Evolutionary conservation across 352 stramenopile species (phyloP), one percentile per base, ranked within the genome.

Genomic region (Phytophthora litchii): DNA sequence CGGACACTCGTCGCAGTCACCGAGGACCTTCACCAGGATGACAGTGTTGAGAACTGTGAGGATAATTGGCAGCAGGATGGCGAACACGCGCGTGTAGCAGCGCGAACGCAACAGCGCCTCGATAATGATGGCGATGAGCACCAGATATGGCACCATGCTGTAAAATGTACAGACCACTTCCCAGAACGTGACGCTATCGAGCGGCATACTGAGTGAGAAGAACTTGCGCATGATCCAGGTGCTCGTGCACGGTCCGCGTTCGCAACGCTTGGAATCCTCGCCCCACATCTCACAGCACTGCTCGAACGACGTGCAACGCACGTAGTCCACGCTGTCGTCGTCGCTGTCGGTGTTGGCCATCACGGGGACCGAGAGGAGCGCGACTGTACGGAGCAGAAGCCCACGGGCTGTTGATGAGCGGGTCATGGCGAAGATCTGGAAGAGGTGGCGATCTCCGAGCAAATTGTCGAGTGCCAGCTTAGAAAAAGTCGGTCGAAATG

Each of bases 131-230:
- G 50, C 19, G 55, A 83, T 76, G 31, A 71, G 62, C 48, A 57
- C 66, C 29, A 78, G 52, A 64, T 80, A 80, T 48, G 73, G 70
- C 53, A 83, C 58, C 60, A 78, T 83, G 32, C 73, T 71, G 67
- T 80, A 80, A 49, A 79, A 20, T 5, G 58, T 71, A 44, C 51
- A 72, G 27, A 83, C 47, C 23, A 78, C 60, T 31, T 83, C 73
- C 69, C 70, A 78, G 49, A 80, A 74, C 41, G 52, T 62, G 47
- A 83, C 44, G 38, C 61, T 54, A 47, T 79, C 36, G 3, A 67
- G 69, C 29, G 70, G 73, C 63, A 78, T 66, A 46, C 70, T 80
- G 46, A 83, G 60, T 40, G 66, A 78, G 60, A 83, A 83, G 63
- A 83, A 79, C 54, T 68, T 74, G 56, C 67, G 69, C 54, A 73